phyloP scores from a whole-genome alignment of 345 rosid genomes.

The Pugionium cornutum region DNA sequence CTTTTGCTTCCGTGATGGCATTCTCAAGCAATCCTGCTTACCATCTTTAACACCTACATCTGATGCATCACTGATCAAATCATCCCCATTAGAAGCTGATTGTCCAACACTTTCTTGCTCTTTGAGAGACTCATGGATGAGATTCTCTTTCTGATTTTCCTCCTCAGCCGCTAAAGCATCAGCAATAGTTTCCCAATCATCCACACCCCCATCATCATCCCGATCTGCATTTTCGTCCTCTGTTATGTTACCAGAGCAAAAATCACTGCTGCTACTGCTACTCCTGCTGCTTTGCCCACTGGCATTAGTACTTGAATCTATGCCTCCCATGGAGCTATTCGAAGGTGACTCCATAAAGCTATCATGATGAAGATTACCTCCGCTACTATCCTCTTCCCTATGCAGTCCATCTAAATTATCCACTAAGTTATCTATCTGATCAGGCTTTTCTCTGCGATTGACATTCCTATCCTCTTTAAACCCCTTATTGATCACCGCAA shows the following conservation, averaged over 20 bases:
- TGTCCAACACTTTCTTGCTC: constrained; percentile 38
- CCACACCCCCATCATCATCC: constrained; percentile 72
- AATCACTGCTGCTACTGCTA: constrained; percentile 55
- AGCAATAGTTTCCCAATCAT: constrained; percentile 96
- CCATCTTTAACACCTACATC: constrained; percentile 30
- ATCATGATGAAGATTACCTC: constrained; percentile 46
- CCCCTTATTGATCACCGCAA: constrained; percentile 57
- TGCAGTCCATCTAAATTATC: constrained; percentile 49
- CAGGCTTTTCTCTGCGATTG: constrained; percentile 26
- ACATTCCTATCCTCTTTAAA: constrained; percentile 48
- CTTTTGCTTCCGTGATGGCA: constrained; percentile 37
- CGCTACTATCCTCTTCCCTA: constrained; percentile 41
- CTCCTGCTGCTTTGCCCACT: constrained; percentile 58
- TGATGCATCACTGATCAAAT: constrained; percentile 19
- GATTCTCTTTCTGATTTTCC: constrained; percentile 39
- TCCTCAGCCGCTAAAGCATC: constrained; percentile 84
- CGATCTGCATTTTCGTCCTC: constrained; percentile 67
- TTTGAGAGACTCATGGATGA: constrained; percentile 25
- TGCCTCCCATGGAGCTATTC: constrained; percentile 52
- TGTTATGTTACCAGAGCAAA: constrained; percentile 55
- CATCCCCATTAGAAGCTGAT: constrained; percentile 27
- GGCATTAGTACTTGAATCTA: constrained; percentile 51
- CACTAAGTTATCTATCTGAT: constrained; percentile 38
- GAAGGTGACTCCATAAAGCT: constrained; percentile 59
- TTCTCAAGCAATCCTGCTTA: constrained; percentile 36